phyloP scores from a whole-genome alignment of 2,329 filamentous ascomycete species.

The Phoma sp. region DNA sequence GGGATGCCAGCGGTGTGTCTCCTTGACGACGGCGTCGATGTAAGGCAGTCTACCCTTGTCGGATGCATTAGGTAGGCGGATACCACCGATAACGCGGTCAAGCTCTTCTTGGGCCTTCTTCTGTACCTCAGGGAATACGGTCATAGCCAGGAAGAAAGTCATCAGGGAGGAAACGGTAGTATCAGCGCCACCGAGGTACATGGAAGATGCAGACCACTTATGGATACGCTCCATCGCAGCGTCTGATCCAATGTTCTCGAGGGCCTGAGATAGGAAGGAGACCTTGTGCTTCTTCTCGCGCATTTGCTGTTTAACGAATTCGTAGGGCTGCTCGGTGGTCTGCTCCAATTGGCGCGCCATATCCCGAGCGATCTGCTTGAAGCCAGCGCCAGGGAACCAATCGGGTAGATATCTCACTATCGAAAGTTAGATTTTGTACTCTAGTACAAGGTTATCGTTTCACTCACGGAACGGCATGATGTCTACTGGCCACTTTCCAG shows the following conservation, averaged over 20 bases:
- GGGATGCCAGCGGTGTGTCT: conserved; percentile 56
- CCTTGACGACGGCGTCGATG: conserved; percentile 44
- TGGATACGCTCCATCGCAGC: conserved; percentile 43
- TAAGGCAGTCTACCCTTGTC: conserved; percentile 55
- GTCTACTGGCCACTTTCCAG: conserved; percentile 58
- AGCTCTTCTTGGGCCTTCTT: conserved; percentile 57
- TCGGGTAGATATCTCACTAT: conserved; percentile 53
- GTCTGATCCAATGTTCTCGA: conserved; percentile 44
- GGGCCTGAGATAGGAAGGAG: conserved; percentile 53
- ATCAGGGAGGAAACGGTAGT: conserved; percentile 53
- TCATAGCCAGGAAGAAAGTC: conserved; percentile 61
- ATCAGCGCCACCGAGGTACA: conserved; percentile 57
- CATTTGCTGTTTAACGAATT: conserved; percentile 54
- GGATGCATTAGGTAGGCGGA: conserved; percentile 56
- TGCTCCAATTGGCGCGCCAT: conserved; percentile 45
- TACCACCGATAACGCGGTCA: conserved; percentile 57
- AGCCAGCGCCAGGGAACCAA: conserved; percentile 57
- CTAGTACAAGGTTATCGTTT: neutral
- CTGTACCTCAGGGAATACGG: conserved; percentile 58
- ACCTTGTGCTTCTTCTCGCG: conserved; percentile 33
- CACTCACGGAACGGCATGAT: conserved; percentile 53
- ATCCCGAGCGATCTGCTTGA: conserved; percentile 52
- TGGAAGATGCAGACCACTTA: conserved; percentile 54
- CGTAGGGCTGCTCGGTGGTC: conserved; percentile 52
- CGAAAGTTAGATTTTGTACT: neutral